A percentile compares a stretch with the other conserved stretches of the same genome.
Conservation (phyloP, 129 eudicot genomes). For the Tanacetum coccineum region DNA sequence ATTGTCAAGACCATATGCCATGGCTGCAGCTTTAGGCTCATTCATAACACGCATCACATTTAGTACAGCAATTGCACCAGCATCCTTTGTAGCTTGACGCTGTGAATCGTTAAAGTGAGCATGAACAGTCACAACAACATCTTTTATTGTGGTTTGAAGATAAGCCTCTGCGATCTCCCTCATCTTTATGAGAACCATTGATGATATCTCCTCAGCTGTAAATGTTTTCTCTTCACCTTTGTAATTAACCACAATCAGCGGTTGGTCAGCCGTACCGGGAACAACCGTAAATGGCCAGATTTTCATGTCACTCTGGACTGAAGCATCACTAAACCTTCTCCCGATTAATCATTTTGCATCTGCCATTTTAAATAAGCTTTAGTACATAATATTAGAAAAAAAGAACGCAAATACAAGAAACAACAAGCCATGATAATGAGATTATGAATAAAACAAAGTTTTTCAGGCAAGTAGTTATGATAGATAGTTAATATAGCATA, state of each 20-base stretch:
- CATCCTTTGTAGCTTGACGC: too few species aligned
- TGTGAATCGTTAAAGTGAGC: slow-evolving; percentile 26
- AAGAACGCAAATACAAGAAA: too few species aligned
- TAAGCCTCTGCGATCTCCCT: slow-evolving; percentile 22
- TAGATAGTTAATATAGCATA: too few species aligned
- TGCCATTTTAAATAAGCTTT: background rate
- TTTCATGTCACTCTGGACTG: slow-evolving; percentile 23
- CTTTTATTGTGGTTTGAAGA: background rate
- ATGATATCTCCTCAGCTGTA: slow-evolving; percentile 25
- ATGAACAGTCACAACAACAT: slow-evolving; percentile 23
- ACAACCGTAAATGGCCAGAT: slow-evolving; percentile 24
- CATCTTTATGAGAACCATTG: too few species aligned
- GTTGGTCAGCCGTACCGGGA: slow-evolving; percentile 14
- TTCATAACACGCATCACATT: too few species aligned
- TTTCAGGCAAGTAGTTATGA: too few species aligned
- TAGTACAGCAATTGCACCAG: too few species aligned
- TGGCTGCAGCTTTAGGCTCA: too few species aligned
- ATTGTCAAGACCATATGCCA: too few species aligned
- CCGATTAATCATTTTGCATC: slow-evolving; percentile 25
- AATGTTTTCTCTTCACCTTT: slow-evolving; percentile 23
- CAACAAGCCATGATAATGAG: too few species aligned
- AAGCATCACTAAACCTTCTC: slow-evolving; percentile 8
- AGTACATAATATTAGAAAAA: too few species aligned
- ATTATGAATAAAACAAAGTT: too few species aligned
- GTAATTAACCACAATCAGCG: slow-evolving; percentile 22